phyloP scores from a whole-genome alignment of 805 yeast genomes.

The Saturnispora hagleri region DNA sequence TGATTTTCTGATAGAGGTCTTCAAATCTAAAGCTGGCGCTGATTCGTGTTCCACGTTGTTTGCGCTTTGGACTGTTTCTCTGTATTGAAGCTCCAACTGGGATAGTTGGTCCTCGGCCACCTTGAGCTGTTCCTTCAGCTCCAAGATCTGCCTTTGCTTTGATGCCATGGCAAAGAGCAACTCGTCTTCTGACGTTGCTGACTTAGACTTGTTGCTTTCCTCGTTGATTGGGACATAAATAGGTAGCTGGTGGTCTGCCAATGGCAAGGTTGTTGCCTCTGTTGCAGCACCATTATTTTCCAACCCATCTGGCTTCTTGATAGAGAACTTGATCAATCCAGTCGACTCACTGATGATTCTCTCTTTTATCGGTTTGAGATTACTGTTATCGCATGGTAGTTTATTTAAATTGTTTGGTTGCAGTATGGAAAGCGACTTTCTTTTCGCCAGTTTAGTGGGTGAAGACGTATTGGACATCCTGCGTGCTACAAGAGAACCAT shows the following conservation, averaged over 20 bases:
- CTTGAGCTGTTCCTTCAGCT: slow-evolving; percentile 37
- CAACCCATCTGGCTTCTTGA: slow-evolving; percentile 14
- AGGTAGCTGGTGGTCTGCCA: slow-evolving; percentile 18
- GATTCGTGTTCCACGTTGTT: background rate
- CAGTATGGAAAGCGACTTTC: slow-evolving; percentile 28
- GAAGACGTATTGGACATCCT: background rate
- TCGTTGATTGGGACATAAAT: slow-evolving; percentile 28
- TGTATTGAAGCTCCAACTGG: slow-evolving; percentile 28
- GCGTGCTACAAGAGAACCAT: background rate
- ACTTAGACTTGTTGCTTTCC: background rate
- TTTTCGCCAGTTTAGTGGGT: slow-evolving; percentile 12
- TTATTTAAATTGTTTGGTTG: slow-evolving; percentile 20
- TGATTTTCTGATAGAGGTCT: slow-evolving; percentile 8
- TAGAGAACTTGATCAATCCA: slow-evolving; percentile 39
- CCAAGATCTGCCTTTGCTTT: slow-evolving; percentile 45
- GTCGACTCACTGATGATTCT: slow-evolving; percentile 41
- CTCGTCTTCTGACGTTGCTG: background rate
- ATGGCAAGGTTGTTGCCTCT: background rate
- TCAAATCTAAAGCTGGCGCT: background rate
- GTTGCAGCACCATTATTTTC: background rate
- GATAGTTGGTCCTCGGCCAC: slow-evolving; percentile 32
- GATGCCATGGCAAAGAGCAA: slow-evolving; percentile 35
- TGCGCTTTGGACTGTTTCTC: background rate
- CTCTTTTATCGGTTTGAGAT: slow-evolving; percentile 9
- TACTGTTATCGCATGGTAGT: background rate